These are phyloP conservation scores for Penicillium digitatum DNA, from an alignment of 2,329 filamentous ascomycete species.

Conservation along the genomic window DNA sequence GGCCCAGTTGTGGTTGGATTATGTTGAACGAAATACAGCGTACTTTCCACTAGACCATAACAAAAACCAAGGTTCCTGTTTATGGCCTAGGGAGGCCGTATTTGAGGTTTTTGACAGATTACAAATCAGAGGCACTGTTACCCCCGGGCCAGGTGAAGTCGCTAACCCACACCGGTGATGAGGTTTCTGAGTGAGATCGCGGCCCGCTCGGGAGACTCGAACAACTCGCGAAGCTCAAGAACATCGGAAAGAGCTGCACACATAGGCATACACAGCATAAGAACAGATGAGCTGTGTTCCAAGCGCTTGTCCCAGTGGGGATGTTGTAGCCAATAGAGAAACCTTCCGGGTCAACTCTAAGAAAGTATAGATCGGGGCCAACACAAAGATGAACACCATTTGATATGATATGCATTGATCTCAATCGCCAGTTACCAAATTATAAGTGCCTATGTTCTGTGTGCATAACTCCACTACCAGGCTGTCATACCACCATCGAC, in stretches of 20 bases:
- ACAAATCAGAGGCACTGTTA: not conserved
- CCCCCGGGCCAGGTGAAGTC: not conserved
- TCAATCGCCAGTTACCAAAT: not conserved
- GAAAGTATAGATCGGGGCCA: not conserved
- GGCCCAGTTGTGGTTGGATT: no score
- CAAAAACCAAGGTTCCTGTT: no score
- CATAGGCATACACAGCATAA: not conserved
- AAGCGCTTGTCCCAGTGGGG: not conserved
- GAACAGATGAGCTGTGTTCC: not conserved
- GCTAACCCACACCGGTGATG: slow-evolving; percentile 12
- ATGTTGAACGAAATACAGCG: no score
- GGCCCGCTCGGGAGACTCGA: slow-evolving; percentile 15
- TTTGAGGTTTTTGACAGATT: no score
- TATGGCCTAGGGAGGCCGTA: no score
- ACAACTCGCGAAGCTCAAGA: no score
- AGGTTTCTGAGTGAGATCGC: slow-evolving; percentile 18
- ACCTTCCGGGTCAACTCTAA: not conserved
- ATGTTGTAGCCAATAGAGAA: not conserved
- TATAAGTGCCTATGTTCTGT: no score
- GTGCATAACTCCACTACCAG: not conserved
- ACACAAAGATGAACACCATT: not conserved
- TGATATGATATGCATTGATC: not conserved
- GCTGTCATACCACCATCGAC: slow-evolving; percentile 7
- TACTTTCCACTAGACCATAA: no score
- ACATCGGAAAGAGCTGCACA: not conserved